Conservation (phyloP, 2,329 filamentous ascomycete species). For the Parasarocladium wereldwijsianum region DNA sequence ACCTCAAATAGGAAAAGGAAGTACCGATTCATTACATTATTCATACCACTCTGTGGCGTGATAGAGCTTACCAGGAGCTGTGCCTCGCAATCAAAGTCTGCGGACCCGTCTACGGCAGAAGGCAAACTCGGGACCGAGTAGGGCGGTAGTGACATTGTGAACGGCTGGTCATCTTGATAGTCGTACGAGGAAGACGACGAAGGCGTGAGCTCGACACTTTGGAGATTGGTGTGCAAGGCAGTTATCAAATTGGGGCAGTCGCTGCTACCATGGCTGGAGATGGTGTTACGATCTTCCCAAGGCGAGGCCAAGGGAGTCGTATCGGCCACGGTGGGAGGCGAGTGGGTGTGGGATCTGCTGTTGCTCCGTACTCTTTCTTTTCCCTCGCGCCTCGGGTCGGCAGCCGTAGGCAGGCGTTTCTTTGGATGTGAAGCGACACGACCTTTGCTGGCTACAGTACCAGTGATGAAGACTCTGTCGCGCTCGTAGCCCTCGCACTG, state of each 20-base stretch:
- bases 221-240: conserved; percentile 28
- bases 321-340: conserved; percentile 16
- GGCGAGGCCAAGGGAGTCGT: conserved; percentile 29
- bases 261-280: conserved; percentile 23
- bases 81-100: conserved; percentile 25
- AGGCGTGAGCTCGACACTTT: conserved; percentile 11
- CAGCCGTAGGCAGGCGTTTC: conserved; percentile 10
- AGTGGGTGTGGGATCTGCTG: conserved; percentile 14
- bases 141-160: conserved; percentile 22
- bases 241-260: conserved; percentile 23
- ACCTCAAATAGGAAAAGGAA: conserved; percentile 42
- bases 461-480: conserved; percentile 48
- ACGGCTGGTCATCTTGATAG: conserved; percentile 10
- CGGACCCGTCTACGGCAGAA: conserved; percentile 14
- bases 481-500: conserved; percentile 48
- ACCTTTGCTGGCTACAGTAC: conserved; percentile 37
- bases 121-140: conserved; percentile 24
- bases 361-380: conserved; percentile 3
- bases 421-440: conserved; percentile 42
- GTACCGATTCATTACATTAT: conserved; percentile 16
- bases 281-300: conserved; percentile 30
- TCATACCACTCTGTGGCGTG: background rate
- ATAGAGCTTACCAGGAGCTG: conserved; percentile 21
- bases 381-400: background rate
- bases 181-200: background rate